Evolutionary conservation across 176 grass and related monocot genomes (phyloP).

Genomic region (Typha latifolia): DNA sequence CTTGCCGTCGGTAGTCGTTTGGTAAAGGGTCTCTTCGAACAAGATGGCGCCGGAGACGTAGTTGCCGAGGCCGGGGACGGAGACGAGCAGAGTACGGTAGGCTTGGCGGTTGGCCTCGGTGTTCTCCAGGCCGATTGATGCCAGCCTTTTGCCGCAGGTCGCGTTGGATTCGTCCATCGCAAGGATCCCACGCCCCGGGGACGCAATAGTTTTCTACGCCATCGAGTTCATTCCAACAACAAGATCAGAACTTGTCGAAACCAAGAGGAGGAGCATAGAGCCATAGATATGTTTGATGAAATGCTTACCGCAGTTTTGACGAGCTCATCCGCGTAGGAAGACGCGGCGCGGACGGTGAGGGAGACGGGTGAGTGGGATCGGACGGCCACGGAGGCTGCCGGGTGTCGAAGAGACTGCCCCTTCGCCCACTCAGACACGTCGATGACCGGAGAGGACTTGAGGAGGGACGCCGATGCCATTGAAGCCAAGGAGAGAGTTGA

Average conservation of each 20-base stretch:
- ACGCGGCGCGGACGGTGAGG: slow-evolving; percentile 15
- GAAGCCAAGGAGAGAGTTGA: slow-evolving; percentile 7
- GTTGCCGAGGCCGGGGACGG: slow-evolving; percentile 4
- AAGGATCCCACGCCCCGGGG: slow-evolving; percentile 14
- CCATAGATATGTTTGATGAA: background rate
- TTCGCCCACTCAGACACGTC: slow-evolving; percentile 23
- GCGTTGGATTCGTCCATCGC: slow-evolving; percentile 23
- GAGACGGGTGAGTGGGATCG: background rate
- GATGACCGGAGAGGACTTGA: slow-evolving; percentile 28
- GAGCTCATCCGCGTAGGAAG: slow-evolving; percentile 15
- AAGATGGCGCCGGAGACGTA: slow-evolving; percentile 18
- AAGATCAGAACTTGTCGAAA: too few relatives aligned
- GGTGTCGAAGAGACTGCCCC: slow-evolving; percentile 9
- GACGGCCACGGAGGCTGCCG: background rate
- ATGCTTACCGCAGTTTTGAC: slow-evolving; percentile 14
- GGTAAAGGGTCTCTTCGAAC: slow-evolving; percentile 21
- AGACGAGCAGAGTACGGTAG: slow-evolving; percentile 17
- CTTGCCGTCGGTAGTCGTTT: slow-evolving; percentile 7
- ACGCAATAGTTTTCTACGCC: slow-evolving; percentile 12
- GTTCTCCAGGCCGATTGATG: slow-evolving; percentile 17
- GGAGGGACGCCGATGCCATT: slow-evolving; percentile 34
- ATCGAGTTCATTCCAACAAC: too few relatives aligned
- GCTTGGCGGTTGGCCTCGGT: slow-evolving; percentile 12
- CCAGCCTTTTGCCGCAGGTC: slow-evolving; percentile 14
- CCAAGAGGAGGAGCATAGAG: too few relatives aligned